Percentiles rank a stretch among this genome's conserved stretches.
Evolutionary conservation across 768 basidiomycete species (phyloP).

Genomic region (Solioccasus polychromus): DNA sequence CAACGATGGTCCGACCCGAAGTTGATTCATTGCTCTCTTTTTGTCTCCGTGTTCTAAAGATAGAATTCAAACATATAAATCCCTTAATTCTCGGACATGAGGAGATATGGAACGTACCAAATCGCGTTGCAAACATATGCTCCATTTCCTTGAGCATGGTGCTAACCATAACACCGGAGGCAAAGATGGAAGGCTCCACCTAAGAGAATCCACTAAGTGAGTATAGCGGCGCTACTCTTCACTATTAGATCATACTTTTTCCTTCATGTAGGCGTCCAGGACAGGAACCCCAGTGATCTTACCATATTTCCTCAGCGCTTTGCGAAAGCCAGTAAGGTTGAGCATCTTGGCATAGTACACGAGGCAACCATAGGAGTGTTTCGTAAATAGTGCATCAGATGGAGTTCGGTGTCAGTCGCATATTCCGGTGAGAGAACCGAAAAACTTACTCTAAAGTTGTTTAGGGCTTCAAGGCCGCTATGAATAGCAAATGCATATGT

Average conservation of each 20-base stretch:
- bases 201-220: conserved; percentile 22
- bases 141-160: conserved; percentile 76
- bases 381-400: neutral
- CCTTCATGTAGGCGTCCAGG: conserved; percentile 75
- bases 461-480: conserved; percentile 78
- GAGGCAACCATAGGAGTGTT: neutral
- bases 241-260: conserved; percentile 48
- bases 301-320: conserved; percentile 83
- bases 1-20: conserved; percentile 50
- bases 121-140: conserved; percentile 68
- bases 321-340: conserved; percentile 88
- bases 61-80: neutral
- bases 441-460: conserved; percentile 76
- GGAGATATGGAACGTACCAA: conserved; percentile 58
- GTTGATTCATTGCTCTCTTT: conserved; percentile 68
- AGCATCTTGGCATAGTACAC: conserved; percentile 50
- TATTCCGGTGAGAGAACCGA: neutral
- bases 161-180: conserved; percentile 56
- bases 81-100: too few species aligned
- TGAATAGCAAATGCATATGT: conserved; percentile 4
- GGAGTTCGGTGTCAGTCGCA: neutral
- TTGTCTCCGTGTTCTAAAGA: conserved; percentile 64
- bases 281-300: conserved; percentile 72
- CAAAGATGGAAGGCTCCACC: conserved; percentile 69
- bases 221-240: neutral